A percentile compares a stretch with the other conserved stretches of the same genome.
Conservation (phyloP, 2,329 filamentous ascomycete genomes). For the Ophiostoma ulmi region DNA sequence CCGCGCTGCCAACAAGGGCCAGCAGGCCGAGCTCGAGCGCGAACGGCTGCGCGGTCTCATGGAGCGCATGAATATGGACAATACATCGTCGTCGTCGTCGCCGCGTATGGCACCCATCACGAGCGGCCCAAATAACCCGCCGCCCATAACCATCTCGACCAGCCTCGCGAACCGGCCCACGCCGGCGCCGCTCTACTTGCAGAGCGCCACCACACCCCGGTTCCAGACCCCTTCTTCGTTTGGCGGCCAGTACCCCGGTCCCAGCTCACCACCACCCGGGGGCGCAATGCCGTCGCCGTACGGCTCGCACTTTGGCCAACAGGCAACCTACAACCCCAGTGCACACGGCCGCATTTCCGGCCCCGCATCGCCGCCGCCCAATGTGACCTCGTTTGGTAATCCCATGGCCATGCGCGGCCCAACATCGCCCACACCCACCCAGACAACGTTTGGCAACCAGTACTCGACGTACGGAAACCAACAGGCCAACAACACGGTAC, state of each 20-base stretch:
- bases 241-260: constrained; percentile 54
- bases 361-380: constrained; percentile 44
- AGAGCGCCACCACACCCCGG: constrained; percentile 36
- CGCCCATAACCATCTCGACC: constrained; percentile 12
- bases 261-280: constrained; percentile 52
- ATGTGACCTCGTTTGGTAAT: constrained; percentile 37
- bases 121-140: not conserved
- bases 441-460: constrained; percentile 48
- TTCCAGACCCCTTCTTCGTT: constrained; percentile 51
- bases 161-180: constrained; percentile 29
- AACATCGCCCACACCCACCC: constrained; percentile 58
- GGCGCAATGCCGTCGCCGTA: constrained; percentile 35
- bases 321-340: constrained; percentile 51
- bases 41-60: constrained; percentile 83
- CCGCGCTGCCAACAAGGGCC: constrained; percentile 55
- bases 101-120: not conserved
- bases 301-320: constrained; percentile 41
- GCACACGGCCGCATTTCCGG: constrained; percentile 54
- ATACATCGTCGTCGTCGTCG: constrained; percentile 40
- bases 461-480: constrained; percentile 46
- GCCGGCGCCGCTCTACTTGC: constrained; percentile 37
- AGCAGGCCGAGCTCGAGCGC: constrained; percentile 73
- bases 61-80: constrained; percentile 90
- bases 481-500: constrained; percentile 36
- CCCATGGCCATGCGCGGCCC: constrained; percentile 35